phyloP scores from a whole-genome alignment of 495 filamentous ascomycete genomes.

The Pyrenula aspistea region DNA sequence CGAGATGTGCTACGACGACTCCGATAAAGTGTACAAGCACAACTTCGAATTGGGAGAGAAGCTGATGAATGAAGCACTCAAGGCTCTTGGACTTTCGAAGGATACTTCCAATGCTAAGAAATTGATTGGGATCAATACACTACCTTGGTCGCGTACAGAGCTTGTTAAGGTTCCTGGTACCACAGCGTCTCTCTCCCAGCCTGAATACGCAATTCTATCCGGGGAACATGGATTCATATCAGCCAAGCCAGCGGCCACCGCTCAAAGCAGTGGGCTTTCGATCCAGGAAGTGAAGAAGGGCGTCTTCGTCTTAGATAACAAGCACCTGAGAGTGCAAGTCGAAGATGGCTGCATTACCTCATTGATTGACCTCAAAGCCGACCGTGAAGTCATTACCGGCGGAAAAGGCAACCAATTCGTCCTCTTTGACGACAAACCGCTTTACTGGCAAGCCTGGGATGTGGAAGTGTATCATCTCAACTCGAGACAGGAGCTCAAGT shows the following conservation, averaged over 20 bases:
- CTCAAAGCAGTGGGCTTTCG: slow-evolving; percentile 36
- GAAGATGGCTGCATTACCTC: slow-evolving; percentile 69
- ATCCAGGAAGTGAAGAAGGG: slow-evolving; percentile 54
- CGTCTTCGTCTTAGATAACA: slow-evolving; percentile 68
- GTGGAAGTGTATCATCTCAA: slow-evolving; percentile 93
- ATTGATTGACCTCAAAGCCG: slow-evolving; percentile 54
- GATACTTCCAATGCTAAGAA: slow-evolving; percentile 11
- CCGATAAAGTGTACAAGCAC: slow-evolving; percentile 70
- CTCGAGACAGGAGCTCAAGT: slow-evolving; percentile 62
- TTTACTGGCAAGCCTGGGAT: slow-evolving; percentile 99
- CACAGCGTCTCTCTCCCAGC: slow-evolving; percentile 12
- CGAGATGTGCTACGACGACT: slow-evolving; percentile 94
- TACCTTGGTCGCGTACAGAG: slow-evolving; percentile 71
- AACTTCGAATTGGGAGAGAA: slow-evolving; percentile 67
- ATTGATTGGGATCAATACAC: slow-evolving; percentile 59
- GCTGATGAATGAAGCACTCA: slow-evolving; percentile 55
- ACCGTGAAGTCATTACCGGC: slow-evolving; percentile 70
- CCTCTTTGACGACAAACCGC: slow-evolving; percentile 93
- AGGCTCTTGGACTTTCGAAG: slow-evolving; percentile 47
- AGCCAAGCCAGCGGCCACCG: slow-evolving; percentile 34
- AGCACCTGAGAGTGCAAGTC: slow-evolving; percentile 57
- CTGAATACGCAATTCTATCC: slow-evolving; percentile 34
- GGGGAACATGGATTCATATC: slow-evolving; percentile 34
- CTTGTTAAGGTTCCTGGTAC: slow-evolving; percentile 46
- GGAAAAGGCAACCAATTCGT: slow-evolving; percentile 83